phyloP scores from a whole-genome alignment of 805 yeast species.

The Candida koratica region DNA sequence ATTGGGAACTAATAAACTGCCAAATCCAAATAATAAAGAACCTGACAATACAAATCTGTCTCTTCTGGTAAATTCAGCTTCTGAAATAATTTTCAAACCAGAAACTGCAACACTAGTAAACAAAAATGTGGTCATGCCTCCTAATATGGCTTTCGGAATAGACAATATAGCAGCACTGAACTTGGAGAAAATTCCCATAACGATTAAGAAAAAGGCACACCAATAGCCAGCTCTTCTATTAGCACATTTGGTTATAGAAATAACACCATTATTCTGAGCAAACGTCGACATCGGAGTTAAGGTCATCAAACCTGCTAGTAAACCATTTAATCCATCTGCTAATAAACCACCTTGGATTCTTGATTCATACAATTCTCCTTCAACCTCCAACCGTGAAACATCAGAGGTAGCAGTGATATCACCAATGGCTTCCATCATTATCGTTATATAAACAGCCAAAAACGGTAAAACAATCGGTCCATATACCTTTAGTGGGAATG shows the following conservation, averaged over 20 bases:
- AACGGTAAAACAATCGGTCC: constrained; percentile 86
- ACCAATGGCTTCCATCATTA: constrained; percentile 93
- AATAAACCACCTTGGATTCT: constrained; percentile 90
- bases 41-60: constrained; percentile 71
- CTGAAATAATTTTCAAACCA: constrained; percentile 62
- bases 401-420: constrained; percentile 93
- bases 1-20: constrained; percentile 57
- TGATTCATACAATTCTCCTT: constrained; percentile 76
- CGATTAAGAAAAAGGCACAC: constrained; percentile 71
- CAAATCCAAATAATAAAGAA: constrained; percentile 61
- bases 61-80: constrained; percentile 62
- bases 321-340: constrained; percentile 82
- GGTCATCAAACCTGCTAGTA: constrained; percentile 73
- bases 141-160: constrained; percentile 47
- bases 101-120: constrained; percentile 76
- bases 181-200: constrained; percentile 86
- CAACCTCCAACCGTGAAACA: constrained; percentile 80
- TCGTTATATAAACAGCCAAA: constrained; percentile 73
- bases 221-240: constrained; percentile 76
- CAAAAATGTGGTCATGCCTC: constrained; percentile 82
- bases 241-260: constrained; percentile 88
- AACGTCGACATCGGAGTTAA: constrained; percentile 88
- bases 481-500: constrained; percentile 70
- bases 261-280: constrained; percentile 95
- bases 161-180: constrained; percentile 87